Percentiles rank a stretch among this genome's conserved stretches.
phyloP scores from a whole-genome alignment of 2,329 filamentous ascomycete genomes.

The Nannizziopsis barbatae region DNA sequence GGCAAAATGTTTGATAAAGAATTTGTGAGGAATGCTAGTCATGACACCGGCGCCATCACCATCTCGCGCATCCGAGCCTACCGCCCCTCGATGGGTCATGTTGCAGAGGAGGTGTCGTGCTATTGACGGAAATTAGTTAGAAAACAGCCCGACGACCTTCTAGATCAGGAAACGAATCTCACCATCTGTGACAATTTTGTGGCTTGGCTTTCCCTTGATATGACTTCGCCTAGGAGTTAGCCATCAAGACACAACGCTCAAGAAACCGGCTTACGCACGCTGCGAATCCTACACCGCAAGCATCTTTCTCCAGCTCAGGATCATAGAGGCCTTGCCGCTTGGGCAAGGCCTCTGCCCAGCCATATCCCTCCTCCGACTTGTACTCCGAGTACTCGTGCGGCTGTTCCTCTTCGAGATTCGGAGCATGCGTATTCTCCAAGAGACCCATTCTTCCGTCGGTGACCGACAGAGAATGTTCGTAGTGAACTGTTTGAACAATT shows the following conservation, averaged over 20 bases:
- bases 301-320: constrained; percentile 93
- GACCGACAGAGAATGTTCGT: constrained; percentile 30
- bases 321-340: constrained; percentile 98
- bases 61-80: constrained; percentile 94
- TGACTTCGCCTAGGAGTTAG: constrained; percentile 42
- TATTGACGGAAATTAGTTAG: constrained; percentile 27
- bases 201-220: constrained; percentile 93
- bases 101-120: constrained; percentile 93
- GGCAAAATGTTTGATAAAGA: constrained; percentile 98
- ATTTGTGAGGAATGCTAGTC: constrained; percentile 96
- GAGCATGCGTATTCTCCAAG: constrained; percentile 40
- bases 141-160: neutral
- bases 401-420: constrained; percentile 37
- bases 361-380: constrained; percentile 55
- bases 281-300: constrained; percentile 97
- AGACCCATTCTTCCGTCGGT: constrained; percentile 42
- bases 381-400: constrained; percentile 42
- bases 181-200: constrained; percentile 99
- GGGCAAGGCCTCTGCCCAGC: constrained; percentile 90
- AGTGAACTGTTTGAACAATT: neutral
- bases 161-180: constrained; percentile 26
- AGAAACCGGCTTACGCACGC: constrained; percentile 51
- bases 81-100: constrained; percentile 98
- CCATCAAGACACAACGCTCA: neutral
- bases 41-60: constrained; percentile 98